These are phyloP conservation scores for Calocera cornea DNA, from an alignment of 768 basidiomycete species.

Conservation along the genomic window DNA sequence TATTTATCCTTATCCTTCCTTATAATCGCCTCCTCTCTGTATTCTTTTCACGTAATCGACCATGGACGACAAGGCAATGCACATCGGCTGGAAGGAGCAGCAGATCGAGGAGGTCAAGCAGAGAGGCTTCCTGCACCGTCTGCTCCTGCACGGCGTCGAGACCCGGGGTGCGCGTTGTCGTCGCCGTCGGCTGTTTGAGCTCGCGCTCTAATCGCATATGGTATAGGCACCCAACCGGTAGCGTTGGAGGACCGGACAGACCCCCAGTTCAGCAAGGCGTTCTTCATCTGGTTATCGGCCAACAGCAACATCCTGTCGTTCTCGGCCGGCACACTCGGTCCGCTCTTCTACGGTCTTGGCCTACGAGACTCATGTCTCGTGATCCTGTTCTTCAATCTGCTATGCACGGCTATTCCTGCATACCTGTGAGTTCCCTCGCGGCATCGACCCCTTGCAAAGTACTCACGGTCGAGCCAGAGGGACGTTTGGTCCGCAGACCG, in stretches of 20 bases:
- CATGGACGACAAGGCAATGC: constrained; percentile 3
- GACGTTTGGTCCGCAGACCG: constrained; percentile 68
- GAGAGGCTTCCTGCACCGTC: background rate
- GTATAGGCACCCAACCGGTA: constrained; percentile 36
- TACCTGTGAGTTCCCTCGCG: constrained; percentile 37
- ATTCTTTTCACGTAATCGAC: background rate
- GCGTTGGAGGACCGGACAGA: constrained; percentile 38
- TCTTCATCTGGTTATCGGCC: constrained; percentile 59
- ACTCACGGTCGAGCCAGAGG: constrained; percentile 23
- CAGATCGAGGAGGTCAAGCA: background rate
- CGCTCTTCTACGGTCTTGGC: constrained; percentile 45
- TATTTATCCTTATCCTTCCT: background rate
- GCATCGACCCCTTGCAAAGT: constrained; percentile 7
- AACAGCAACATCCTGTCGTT: constrained; percentile 57
- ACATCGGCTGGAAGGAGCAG: background rate
- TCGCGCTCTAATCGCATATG: background rate
- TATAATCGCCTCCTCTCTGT: background rate
- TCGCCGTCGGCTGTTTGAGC: background rate
- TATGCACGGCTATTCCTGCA: constrained; percentile 45
- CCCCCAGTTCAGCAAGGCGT: constrained; percentile 47
- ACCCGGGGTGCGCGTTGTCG: background rate
- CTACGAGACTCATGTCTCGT: constrained; percentile 49
- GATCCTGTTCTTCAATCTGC: constrained; percentile 53
- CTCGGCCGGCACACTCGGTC: constrained; percentile 55
- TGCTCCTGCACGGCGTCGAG: background rate